These are phyloP conservation scores for Blastobotrys elegans DNA, from an alignment of 1,139 yeast species.

Conservation along the genomic window DNA sequence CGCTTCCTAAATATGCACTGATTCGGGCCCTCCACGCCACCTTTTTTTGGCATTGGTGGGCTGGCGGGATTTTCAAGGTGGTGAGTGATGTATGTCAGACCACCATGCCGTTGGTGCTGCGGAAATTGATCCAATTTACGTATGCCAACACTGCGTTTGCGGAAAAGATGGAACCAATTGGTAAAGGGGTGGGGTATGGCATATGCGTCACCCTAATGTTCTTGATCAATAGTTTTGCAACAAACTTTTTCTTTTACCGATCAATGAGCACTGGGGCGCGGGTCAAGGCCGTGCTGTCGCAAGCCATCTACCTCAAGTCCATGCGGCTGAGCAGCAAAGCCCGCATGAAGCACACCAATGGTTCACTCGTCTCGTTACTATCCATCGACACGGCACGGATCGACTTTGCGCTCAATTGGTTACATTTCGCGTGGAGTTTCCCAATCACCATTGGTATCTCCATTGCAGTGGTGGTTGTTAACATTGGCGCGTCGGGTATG, in stretches of 20 bases:
- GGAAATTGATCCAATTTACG: constrained; percentile 49
- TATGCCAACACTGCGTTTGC: constrained; percentile 1
- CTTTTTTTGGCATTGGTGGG: constrained; percentile 47
- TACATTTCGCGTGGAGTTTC: constrained; percentile 58
- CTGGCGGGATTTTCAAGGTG: constrained; percentile 42
- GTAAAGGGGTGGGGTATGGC: constrained; percentile 58
- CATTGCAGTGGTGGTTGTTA: constrained; percentile 58
- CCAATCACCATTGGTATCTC: constrained; percentile 62
- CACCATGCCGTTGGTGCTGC: constrained; percentile 46
- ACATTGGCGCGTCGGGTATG: constrained; percentile 69
- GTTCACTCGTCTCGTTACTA: constrained; percentile 67
- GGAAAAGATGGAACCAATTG: constrained; percentile 23
- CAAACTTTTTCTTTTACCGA: constrained; percentile 59
- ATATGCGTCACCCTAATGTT: constrained; percentile 49
- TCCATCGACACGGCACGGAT: constrained; percentile 78
- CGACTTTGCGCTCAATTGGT: constrained; percentile 69
- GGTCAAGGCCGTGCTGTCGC: constrained; percentile 59
- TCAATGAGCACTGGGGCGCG: constrained; percentile 65
- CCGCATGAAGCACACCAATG: constrained; percentile 54
- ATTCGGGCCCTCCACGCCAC: constrained; percentile 50
- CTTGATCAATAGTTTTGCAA: constrained; percentile 44
- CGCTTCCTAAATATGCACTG: constrained; percentile 42
- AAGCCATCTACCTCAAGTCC: constrained; percentile 62
- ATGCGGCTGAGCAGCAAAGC: constrained; percentile 58
- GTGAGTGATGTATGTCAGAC: constrained; percentile 49